Percentiles rank a stretch among this genome's conserved stretches.
These are phyloP conservation scores for Buxus sempervirens DNA, from an alignment of 164 flowering plant species.

Conservation along the genomic window DNA sequence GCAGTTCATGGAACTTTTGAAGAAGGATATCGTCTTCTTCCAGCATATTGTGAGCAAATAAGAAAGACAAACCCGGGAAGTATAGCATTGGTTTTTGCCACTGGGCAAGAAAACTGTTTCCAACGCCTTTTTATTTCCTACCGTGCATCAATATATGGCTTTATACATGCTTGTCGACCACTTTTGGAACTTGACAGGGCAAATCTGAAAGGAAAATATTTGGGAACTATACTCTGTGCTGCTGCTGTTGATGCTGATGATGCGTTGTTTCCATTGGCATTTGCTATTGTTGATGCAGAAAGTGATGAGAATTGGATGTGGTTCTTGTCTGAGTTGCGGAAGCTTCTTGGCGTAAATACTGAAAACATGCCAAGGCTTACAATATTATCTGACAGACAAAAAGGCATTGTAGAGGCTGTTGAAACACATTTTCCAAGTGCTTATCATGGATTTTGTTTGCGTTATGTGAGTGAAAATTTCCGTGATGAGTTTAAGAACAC, in stretches of 20 bases:
- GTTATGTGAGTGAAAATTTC: constrained; percentile 50
- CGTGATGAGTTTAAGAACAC: constrained; percentile 61
- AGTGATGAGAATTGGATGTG: constrained; percentile 85
- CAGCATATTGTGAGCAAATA: constrained; percentile 59
- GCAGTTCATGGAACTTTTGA: constrained; percentile 76
- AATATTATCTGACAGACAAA: constrained; percentile 45
- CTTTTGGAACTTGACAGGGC: constrained; percentile 87
- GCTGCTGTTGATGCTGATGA: constrained; percentile 81
- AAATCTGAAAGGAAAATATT: constrained; percentile 84
- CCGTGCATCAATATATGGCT: constrained; percentile 89
- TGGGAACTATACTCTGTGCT: constrained; percentile 83
- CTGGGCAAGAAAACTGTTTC: constrained; percentile 86
- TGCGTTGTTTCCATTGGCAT: constrained; percentile 78
- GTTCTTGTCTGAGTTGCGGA: constrained; percentile 61
- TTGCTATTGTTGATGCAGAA: constrained; percentile 83
- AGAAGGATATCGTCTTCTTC: constrained; percentile 58
- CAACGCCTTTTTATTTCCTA: constrained; percentile 85
- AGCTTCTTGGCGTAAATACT: constrained; percentile 90
- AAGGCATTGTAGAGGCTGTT: constrained; percentile 51
- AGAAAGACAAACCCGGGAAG: constrained; percentile 57
- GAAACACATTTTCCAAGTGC: constrained; percentile 60
- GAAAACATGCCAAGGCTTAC: constrained; percentile 58
- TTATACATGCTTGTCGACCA: constrained; percentile 87
- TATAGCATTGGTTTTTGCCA: constrained; percentile 73
- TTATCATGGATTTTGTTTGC: constrained; percentile 56